These are phyloP conservation scores for Arabidopsis lyrata DNA, from an alignment of 441 rosid genomes.

Conservation along the genomic window DNA sequence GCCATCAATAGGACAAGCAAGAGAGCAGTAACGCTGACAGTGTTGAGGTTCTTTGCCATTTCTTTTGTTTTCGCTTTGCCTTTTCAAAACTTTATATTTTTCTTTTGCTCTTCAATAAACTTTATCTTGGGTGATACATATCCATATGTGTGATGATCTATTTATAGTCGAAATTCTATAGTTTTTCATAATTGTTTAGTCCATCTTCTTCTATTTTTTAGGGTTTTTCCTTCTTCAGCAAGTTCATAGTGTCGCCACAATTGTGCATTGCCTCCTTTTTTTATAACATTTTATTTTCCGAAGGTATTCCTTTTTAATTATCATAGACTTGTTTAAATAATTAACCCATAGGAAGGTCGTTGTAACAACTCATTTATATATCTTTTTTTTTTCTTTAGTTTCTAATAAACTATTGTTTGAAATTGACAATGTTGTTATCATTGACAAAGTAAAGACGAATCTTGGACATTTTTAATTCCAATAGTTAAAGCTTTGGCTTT, in stretches of 20 bases:
- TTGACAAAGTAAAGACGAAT: not conserved
- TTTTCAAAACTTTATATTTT: too few relatives aligned
- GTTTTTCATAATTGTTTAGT: not conserved
- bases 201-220: not conserved
- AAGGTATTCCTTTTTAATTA: too few relatives aligned
- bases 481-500: not conserved
- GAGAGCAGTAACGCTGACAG: not conserved
- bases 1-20: slow-evolving; percentile 17
- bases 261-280: too few relatives aligned
- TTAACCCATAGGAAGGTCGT: not conserved
- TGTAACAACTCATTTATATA: too few relatives aligned
- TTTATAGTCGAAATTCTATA: slow-evolving; percentile 6
- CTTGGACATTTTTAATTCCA: not conserved
- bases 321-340: not conserved
- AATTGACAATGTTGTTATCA: not conserved
- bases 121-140: not conserved
- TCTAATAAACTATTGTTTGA: not conserved
- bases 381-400: not conserved
- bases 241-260: too few relatives aligned
- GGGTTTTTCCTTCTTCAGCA: too few relatives aligned
- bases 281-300: too few relatives aligned
- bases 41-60: slow-evolving; percentile 12
- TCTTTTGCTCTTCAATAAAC: too few relatives aligned
- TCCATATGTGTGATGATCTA: slow-evolving; percentile 5
- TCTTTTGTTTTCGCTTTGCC: not conserved